These are phyloP conservation scores for Lactarius tabidus DNA, from an alignment of 768 basidiomycete genomes.

Conservation along the genomic window DNA sequence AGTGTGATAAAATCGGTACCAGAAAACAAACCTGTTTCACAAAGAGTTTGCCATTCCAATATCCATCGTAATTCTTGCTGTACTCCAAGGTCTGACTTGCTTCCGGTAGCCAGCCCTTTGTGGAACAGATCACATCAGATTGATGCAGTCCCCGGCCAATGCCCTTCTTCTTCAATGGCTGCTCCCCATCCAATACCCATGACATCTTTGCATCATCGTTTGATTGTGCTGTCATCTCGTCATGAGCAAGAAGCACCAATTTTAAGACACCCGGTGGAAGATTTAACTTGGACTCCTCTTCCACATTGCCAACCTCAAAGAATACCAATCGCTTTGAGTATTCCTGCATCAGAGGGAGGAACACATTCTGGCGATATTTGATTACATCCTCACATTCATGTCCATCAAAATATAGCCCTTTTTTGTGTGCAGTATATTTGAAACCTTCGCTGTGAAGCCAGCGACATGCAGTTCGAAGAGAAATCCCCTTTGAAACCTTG, in stretches of 20 bases:
- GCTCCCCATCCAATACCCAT: slow-evolving; percentile 37
- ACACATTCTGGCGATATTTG: not conserved
- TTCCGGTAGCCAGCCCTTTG: slow-evolving; percentile 36
- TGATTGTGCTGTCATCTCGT: slow-evolving; percentile 42
- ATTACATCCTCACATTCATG: too few relatives aligned
- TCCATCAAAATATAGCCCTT: too few relatives aligned
- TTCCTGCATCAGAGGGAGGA: not conserved
- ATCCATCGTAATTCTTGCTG: slow-evolving; percentile 43
- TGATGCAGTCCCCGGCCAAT: slow-evolving; percentile 38
- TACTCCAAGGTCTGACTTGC: slow-evolving; percentile 36
- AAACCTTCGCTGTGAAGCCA: slow-evolving; percentile 31
- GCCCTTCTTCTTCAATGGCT: slow-evolving; percentile 38
- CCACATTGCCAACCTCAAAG: too few relatives aligned
- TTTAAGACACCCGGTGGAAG: too few relatives aligned
- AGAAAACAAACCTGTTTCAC: slow-evolving; percentile 31
- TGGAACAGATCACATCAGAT: too few relatives aligned
- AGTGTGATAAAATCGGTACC: too few relatives aligned
- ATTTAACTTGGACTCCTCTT: too few relatives aligned
- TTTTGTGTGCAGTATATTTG: too few relatives aligned
- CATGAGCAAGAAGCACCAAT: slow-evolving; percentile 31
- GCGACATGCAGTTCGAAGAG: slow-evolving; percentile 33
- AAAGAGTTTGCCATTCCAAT: slow-evolving; percentile 36
- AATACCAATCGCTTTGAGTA: too few relatives aligned
- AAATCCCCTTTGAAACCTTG: slow-evolving; percentile 30
- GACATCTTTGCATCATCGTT: slow-evolving; percentile 34